A percentile compares a stretch with the other conserved stretches of the same genome.
Evolutionary conservation across 2,329 filamentous ascomycete genomes (phyloP).

Genomic region (Cladophialophora exuberans): DNA sequence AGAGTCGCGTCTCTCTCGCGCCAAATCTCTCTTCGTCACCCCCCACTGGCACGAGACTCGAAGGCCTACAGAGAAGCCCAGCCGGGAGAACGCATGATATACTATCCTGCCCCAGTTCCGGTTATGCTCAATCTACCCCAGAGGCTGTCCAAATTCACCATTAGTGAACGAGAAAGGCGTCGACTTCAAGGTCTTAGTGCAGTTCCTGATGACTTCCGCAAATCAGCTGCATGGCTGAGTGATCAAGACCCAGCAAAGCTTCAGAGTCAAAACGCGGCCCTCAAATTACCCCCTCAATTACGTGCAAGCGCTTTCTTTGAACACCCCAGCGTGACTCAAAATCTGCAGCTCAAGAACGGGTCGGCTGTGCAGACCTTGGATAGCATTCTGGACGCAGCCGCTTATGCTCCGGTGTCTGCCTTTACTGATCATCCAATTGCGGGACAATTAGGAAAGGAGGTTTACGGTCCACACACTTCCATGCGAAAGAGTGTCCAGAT

Average conservation of each 20-base stretch:
- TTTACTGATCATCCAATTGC: constrained; percentile 89
- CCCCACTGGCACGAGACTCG: constrained; percentile 45
- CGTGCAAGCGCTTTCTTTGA: constrained; percentile 94
- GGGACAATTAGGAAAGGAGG: constrained; percentile 72
- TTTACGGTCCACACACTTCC: constrained; percentile 61
- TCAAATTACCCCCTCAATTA: constrained; percentile 75
- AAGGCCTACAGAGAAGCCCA: constrained; percentile 44
- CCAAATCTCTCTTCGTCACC: constrained; percentile 43
- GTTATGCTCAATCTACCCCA: constrained; percentile 91
- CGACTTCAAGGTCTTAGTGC: constrained; percentile 73
- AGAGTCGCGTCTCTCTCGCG: constrained; percentile 33
- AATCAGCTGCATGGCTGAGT: constrained; percentile 54
- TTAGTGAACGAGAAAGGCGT: constrained; percentile 67
- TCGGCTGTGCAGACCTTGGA: constrained; percentile 90
- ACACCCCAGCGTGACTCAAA: constrained; percentile 58
- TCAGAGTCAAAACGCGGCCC: constrained; percentile 15
- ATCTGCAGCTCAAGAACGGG: constrained; percentile 66
- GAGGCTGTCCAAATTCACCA: constrained; percentile 74
- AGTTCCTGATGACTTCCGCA: constrained; percentile 59
- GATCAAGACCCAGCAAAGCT: constrained; percentile 33
- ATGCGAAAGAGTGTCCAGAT: constrained; percentile 37
- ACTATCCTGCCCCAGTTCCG: constrained; percentile 92
- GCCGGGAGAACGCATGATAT: constrained; percentile 81
- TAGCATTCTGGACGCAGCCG: constrained; percentile 87
- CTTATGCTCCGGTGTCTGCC: constrained; percentile 81